phyloP scores from a whole-genome alignment of 169 alveolate genomes.

The Cryptosporidium xiaoi region DNA sequence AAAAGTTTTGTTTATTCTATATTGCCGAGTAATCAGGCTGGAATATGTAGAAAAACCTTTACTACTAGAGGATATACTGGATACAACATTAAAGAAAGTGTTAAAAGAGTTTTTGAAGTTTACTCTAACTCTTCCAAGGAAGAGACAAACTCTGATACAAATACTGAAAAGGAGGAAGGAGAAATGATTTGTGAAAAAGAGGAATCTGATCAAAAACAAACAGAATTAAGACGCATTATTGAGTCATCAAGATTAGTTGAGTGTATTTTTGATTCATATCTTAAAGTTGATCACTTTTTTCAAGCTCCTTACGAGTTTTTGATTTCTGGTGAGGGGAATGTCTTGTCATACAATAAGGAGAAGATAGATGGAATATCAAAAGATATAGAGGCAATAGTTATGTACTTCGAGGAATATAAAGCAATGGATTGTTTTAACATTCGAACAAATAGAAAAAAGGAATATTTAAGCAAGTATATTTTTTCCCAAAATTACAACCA shows the following conservation, averaged over 20 bases:
- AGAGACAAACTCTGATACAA: slow-evolving; percentile 6
- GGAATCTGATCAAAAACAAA: background rate
- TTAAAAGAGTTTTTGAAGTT: slow-evolving; percentile 15
- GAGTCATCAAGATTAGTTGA: slow-evolving; percentile 14
- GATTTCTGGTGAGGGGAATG: background rate
- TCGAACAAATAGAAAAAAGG: background rate
- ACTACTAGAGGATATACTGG: slow-evolving; percentile 6
- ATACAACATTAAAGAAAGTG: slow-evolving; percentile 1
- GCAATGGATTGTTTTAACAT: background rate
- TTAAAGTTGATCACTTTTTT: slow-evolving; percentile 37
- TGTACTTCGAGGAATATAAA: slow-evolving; percentile 63
- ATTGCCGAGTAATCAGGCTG: slow-evolving; percentile 67
- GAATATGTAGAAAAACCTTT: slow-evolving; percentile 59
- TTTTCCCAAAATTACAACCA: background rate
- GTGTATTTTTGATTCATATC: slow-evolving; percentile 16
- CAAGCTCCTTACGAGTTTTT: slow-evolving; percentile 34
- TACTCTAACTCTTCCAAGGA: background rate
- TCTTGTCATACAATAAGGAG: slow-evolving; percentile 28
- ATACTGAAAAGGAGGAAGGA: slow-evolving; percentile 56
- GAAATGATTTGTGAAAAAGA: slow-evolving; percentile 44
- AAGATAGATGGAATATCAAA: slow-evolving; percentile 29
- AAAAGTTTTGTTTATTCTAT: slow-evolving; percentile 57
- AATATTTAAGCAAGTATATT: background rate
- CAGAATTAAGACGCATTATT: slow-evolving; percentile 5
- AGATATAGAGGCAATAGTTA: slow-evolving; percentile 21